Evolutionary conservation across 441 rosid species (phyloP), one percentile per base, ranked within the genome.

Genomic region (Kokia cookei): DNA sequence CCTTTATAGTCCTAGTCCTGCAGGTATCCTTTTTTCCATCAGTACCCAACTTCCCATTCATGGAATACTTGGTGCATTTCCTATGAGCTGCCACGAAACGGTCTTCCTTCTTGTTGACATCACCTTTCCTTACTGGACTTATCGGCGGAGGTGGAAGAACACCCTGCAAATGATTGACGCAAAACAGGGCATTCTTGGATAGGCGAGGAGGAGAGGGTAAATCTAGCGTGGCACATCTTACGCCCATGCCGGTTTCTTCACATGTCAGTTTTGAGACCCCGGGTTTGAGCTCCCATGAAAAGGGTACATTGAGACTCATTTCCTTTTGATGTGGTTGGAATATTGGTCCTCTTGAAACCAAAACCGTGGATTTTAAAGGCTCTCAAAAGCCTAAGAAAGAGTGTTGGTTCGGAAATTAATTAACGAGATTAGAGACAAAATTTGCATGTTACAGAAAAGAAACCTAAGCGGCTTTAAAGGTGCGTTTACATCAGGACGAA

Each of bases 211-310:
- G 76, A 17, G 71, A 71, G 3, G 70, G 70, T 40, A 73, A 37
- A 63, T 37, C 53, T 2, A 48, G 6, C 2, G 4, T 40, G 53
- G 37, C 17, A 35, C 10, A 66, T 7, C 47, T 15, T 32, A 45
- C 4, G 15, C 60, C 58, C 5, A 27, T 43, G 57, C 57, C 22
- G 17, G 24, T 26, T 7, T 73, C 70, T 22, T 64, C 71, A 40
- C 11, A 3, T 73, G 50, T 64, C 15, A 22, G 35, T 60, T 78
- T 83, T 29, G 82, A 74, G 24, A 83, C 79, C 17, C 86, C 86
- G 13, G 84, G 81, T 50, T 72, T 76, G 50, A 73, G 75, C 77
- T 83, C 86, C 86, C 84, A 83, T 27, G 86, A 79, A 45, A 83
- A 83, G 63, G 84, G 84, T 19, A 81, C 77, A 43, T 74, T 62